phyloP scores from a whole-genome alignment of 1,284 basidiomycete genomes.

The Papiliotrema fonsecae region DNA sequence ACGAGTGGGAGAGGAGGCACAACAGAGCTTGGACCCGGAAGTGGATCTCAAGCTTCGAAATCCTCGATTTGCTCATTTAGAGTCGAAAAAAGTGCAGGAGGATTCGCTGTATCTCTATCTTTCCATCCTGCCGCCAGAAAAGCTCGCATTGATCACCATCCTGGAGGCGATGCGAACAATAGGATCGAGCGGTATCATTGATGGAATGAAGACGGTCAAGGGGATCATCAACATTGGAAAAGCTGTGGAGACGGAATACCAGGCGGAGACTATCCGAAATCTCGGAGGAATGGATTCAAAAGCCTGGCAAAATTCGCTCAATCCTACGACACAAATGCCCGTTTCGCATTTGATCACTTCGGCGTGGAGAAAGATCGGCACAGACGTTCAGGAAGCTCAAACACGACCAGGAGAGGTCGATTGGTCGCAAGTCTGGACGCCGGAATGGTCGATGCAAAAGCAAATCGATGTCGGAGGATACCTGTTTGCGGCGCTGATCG shows the following conservation, averaged over 20 bases:
- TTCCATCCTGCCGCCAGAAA: conserved; percentile 66
- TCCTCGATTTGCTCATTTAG: neutral
- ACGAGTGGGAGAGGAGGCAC: conserved; percentile 38
- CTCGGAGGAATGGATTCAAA: conserved; percentile 43
- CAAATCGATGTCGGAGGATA: conserved; percentile 77
- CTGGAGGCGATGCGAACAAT: conserved; percentile 83
- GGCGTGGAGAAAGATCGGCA: conserved; percentile 46
- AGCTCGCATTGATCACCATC: conserved; percentile 83
- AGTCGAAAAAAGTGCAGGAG: conserved; percentile 17
- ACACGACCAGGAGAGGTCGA: conserved; percentile 56
- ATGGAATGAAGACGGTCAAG: conserved; percentile 87
- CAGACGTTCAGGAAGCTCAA: conserved; percentile 52
- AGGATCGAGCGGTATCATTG: conserved; percentile 67
- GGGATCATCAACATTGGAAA: conserved; percentile 77
- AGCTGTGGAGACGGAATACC: conserved; percentile 83
- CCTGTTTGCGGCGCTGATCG: conserved; percentile 77
- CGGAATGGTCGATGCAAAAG: conserved; percentile 73
- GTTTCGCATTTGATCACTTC: conserved; percentile 17
- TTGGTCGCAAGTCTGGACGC: conserved; percentile 62
- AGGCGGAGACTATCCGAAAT: conserved; percentile 70
- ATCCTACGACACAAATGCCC: conserved; percentile 34
- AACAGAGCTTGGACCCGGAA: neutral
- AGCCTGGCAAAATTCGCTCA: conserved; percentile 32
- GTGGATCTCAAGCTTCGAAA: neutral
- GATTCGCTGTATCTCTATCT: conserved; percentile 55